phyloP scores from a whole-genome alignment of 257 asterid species.

The Forsythia viridissima region DNA sequence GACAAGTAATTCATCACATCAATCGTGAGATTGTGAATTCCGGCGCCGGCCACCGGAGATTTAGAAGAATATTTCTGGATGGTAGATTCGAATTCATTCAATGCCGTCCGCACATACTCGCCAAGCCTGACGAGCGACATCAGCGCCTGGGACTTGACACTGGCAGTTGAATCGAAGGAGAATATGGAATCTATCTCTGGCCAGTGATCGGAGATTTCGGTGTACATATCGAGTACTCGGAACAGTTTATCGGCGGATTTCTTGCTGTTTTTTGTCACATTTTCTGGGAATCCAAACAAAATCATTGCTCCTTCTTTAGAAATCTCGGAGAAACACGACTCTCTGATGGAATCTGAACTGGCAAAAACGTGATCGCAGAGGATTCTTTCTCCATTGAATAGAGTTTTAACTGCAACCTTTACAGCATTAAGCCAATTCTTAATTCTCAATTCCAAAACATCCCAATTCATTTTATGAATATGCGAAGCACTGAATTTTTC shows the following conservation, averaged over 20 bases:
- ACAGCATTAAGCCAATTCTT: conserved; percentile 61
- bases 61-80: conserved; percentile 36
- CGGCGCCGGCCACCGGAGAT: conserved; percentile 33
- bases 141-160: conserved; percentile 29
- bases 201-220: conserved; percentile 36
- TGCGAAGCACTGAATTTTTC: conserved; percentile 36
- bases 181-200: conserved; percentile 41
- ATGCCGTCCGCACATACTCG: conserved; percentile 26
- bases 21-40: conserved; percentile 32
- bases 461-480: conserved; percentile 66
- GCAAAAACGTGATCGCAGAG: conserved; percentile 55
- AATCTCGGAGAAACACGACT: conserved; percentile 39
- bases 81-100: conserved; percentile 35
- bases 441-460: conserved; percentile 42
- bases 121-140: conserved; percentile 32
- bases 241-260: conserved; percentile 33
- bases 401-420: conserved; percentile 45
- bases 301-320: conserved; percentile 39
- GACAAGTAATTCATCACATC: conserved; percentile 34
- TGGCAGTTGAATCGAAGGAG: conserved; percentile 30
- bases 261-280: conserved; percentile 27
- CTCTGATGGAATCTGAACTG: conserved; percentile 34
- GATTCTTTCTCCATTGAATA: conserved; percentile 69
- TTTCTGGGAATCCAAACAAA: conserved; percentile 42
- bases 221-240: conserved; percentile 47